Percentiles rank a stretch among this genome's conserved stretches.
Conservation (phyloP, 495 filamentous ascomycete species). For the Aspergillus haitiensis region DNA sequence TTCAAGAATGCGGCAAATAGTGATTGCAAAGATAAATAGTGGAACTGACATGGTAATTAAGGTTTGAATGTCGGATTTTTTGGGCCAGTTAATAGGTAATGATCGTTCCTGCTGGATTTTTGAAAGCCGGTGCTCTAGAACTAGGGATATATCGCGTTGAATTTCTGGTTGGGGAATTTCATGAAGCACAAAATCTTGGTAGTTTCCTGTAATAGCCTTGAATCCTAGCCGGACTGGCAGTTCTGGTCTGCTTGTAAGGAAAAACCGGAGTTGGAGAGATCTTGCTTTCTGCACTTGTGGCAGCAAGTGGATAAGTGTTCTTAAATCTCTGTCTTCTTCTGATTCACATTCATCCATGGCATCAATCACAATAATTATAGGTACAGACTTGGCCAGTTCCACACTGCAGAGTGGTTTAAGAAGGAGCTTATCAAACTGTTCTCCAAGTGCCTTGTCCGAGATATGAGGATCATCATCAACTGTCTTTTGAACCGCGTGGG, state of each 20-base stretch:
- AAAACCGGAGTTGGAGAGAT: not conserved
- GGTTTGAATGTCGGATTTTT: constrained; percentile 8
- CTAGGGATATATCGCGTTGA: constrained; percentile 29
- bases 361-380: constrained; percentile 2
- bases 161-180: constrained; percentile 16
- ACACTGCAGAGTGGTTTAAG: not conserved
- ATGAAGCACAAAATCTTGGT: constrained; percentile 24
- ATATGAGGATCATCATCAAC: not conserved
- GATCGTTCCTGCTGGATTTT: constrained; percentile 15
- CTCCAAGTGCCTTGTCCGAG: not conserved
- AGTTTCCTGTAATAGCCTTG: not conserved
- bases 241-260: constrained; percentile 1
- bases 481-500: not conserved
- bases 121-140: constrained; percentile 23
- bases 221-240: not conserved
- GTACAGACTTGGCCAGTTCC: not conserved
- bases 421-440: constrained; percentile 4
- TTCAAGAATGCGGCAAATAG: constrained; percentile 28
- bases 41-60: constrained; percentile 24
- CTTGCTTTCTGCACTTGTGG: not conserved
- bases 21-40: constrained; percentile 36
- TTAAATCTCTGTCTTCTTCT: not conserved
- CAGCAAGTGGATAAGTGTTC: not conserved
- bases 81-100: constrained; percentile 38
- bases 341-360: constrained; percentile 8